phyloP scores from a whole-genome alignment of 129 eudicot species.

The Heracleum sosnowskyi region DNA sequence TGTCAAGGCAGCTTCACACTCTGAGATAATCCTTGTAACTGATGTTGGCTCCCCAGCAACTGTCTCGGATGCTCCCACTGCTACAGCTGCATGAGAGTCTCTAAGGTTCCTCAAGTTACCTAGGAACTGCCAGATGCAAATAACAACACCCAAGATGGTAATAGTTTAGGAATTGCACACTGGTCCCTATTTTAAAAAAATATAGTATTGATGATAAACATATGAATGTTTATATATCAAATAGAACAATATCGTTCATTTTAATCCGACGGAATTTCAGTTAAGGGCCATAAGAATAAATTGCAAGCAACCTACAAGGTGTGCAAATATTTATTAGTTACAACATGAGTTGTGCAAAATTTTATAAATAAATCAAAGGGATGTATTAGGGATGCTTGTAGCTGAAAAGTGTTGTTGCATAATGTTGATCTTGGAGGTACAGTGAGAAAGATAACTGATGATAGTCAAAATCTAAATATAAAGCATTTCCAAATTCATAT shows the following conservation, averaged over 20 bases:
- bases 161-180: neutral
- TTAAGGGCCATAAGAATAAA: neutral
- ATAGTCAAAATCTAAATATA: neutral
- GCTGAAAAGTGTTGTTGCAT: neutral
- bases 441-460: neutral
- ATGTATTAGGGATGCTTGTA: neutral
- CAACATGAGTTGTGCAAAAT: neutral
- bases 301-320: neutral
- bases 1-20: conserved; percentile 86
- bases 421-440: neutral
- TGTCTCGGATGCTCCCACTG: conserved; percentile 83
- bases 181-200: neutral
- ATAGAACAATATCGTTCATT: neutral
- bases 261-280: neutral
- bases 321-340: neutral
- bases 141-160: neutral
- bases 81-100: conserved; percentile 95
- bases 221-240: neutral
- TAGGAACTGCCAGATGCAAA: conserved; percentile 46
- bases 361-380: neutral
- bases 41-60: conserved; percentile 83
- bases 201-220: neutral
- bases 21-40: conserved; percentile 77
- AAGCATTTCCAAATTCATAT: neutral
- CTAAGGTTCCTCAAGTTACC: conserved; percentile 93